These are phyloP conservation scores for Fraxinus americana DNA, from an alignment of 257 asterid species.

Conservation along the genomic window DNA sequence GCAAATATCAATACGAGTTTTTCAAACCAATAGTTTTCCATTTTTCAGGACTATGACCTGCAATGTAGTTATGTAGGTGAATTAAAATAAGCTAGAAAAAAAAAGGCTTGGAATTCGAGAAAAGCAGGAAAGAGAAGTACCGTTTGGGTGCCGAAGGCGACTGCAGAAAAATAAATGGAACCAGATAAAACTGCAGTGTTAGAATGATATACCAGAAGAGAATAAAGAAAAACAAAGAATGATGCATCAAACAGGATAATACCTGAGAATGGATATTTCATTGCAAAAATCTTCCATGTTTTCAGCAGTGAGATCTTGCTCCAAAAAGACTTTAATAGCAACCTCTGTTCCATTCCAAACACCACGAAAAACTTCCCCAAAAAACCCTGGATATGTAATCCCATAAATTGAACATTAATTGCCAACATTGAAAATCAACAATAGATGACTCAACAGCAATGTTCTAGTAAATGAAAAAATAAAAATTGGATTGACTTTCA, in stretches of 20 bases:
- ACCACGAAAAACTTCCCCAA: conserved; percentile 99
- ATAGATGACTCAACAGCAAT: conserved; percentile 6
- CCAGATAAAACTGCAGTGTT: conserved; percentile 27
- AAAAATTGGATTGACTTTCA: conserved; percentile 9
- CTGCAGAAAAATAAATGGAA: conserved; percentile 51
- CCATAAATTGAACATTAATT: background rate
- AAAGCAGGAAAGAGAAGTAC: conserved; percentile 53
- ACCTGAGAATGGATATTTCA: conserved; percentile 94
- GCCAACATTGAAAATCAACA: conserved; percentile 14
- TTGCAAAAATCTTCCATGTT: conserved; percentile 99
- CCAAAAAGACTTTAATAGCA: conserved; percentile 94
- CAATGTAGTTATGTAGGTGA: conserved; percentile 2
- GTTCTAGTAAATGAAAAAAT: conserved; percentile 13
- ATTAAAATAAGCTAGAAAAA: conserved; percentile 10
- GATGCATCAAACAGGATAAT: conserved; percentile 21
- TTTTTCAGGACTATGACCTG: conserved; percentile 4
- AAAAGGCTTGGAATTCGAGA: conserved; percentile 7
- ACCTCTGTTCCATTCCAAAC: conserved; percentile 98
- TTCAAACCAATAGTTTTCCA: background rate
- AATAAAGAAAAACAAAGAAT: conserved; percentile 14
- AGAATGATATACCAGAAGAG: conserved; percentile 34
- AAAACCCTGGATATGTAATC: conserved; percentile 62
- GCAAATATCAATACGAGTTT: background rate
- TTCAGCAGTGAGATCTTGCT: conserved; percentile 98
- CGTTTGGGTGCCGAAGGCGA: conserved; percentile 99